Evolutionary conservation across 2,329 filamentous ascomycete genomes (phyloP), one percentile per base, ranked within the genome.

Genomic region (Fusarium sp.): DNA sequence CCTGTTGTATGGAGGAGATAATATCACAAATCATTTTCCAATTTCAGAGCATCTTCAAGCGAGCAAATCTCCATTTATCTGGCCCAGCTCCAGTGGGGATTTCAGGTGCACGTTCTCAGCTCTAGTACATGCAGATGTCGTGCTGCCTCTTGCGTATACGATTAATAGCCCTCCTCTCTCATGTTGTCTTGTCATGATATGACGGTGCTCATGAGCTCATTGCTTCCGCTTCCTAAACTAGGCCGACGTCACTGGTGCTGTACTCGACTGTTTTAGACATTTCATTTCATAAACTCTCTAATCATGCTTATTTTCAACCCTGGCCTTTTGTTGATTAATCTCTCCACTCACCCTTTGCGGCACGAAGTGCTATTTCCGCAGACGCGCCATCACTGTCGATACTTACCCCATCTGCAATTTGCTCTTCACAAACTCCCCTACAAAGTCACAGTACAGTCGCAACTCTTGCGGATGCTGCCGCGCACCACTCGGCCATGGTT

Each of bases 361-460:
- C 51, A 26, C 44, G 45, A 44, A 26, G 35, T 26, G 40, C 14
- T 56, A 55, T 58, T 52, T 62, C 56, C 43, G 49, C 40, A 7
- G 50, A 63, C 53, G 51, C 52, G 56, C 45, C 62, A 62, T 59
- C 49, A 48, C 30, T 54, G 70, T 56, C 60, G 68, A 72, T 72
- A 57, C 63, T 56, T 73, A 45, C 68, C 70, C 50, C 15, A 56
- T 66, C 41, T 24, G 56, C 37, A 44, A 20, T 13, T 24, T 45
- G 19, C 14, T 22, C 14, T 32, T 50, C 15, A 15, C 19, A 7
- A 37, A 19, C 44, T 64, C 35, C 19, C 50, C 33, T 55, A 53
- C 28, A 57, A 30, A 32, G 26, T 55, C 28, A 39, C 10, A 52
- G 8, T 20, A 55, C 43, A 13, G 57, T 37, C 22, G 53, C 49